Percentiles rank a stretch among this genome's conserved stretches.
Conservation (phyloP, 108 stramenopile genomes). For the Craspedostauros australis region DNA sequence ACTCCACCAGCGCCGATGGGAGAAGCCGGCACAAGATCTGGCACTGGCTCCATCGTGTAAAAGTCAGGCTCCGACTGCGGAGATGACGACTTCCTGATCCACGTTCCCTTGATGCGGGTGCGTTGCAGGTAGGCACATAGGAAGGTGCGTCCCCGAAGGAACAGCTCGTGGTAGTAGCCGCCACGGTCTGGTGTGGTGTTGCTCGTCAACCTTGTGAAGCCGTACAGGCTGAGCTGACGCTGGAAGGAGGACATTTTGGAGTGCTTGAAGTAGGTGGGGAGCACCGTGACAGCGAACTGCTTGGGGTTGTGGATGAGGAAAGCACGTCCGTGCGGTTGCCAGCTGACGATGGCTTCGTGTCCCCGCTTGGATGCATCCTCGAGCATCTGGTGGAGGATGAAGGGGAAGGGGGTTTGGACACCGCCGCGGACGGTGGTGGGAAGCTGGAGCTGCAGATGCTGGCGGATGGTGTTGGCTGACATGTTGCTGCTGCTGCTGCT, state of each 20-base stretch:
- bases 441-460: too few species aligned
- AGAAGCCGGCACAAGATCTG: too few species aligned
- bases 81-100: conserved; percentile 16
- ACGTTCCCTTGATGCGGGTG: conserved; percentile 21
- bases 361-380: conserved; percentile 31
- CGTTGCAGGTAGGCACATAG: conserved; percentile 17
- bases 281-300: conserved; percentile 58
- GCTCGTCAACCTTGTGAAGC: conserved; percentile 42
- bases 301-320: conserved; percentile 65
- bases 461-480: too few species aligned
- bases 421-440: too few species aligned
- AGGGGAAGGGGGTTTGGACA: conserved; percentile 26
- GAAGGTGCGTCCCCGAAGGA: conserved; percentile 10
- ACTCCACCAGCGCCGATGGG: too few species aligned
- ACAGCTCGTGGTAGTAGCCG: conserved; percentile 3
- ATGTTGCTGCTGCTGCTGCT: too few species aligned
- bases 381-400: conserved; percentile 52
- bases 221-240: conserved; percentile 43
- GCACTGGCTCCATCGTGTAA: conserved; percentile 15
- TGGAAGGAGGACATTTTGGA: conserved; percentile 22
- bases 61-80: conserved; percentile 26
- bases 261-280: conserved; percentile 42
- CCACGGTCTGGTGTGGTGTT: too few species aligned
- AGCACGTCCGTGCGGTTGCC: conserved; percentile 58
- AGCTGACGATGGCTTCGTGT: conserved; percentile 42